These are phyloP conservation scores for Alternaria sp. DNA, from an alignment of 2,329 filamentous ascomycete genomes.

Conservation along the genomic window DNA sequence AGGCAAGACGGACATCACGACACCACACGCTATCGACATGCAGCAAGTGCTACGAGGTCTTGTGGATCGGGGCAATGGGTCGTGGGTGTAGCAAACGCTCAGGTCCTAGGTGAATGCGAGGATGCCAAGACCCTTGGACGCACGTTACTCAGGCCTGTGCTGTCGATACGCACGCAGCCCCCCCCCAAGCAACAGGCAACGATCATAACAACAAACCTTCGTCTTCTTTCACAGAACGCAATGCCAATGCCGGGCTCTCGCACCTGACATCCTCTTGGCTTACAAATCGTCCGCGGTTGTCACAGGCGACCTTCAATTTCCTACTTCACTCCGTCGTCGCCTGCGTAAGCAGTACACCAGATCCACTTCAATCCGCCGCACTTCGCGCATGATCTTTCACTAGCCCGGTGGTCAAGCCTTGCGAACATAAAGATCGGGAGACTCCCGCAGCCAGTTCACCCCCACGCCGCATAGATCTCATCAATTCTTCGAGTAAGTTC, in stretches of 20 bases:
- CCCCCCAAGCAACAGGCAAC: background rate
- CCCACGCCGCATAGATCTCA: background rate
- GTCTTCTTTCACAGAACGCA: background rate
- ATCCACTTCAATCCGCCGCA: background rate
- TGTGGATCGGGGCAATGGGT: background rate
- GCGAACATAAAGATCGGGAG: background rate
- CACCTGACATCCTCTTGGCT: background rate
- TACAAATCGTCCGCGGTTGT: background rate
- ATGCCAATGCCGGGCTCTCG: no score
- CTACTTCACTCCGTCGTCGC: slow-evolving; percentile 1
- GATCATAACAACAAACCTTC: background rate
- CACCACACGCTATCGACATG: background rate
- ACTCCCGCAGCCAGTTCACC: background rate
- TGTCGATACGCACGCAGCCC: background rate
- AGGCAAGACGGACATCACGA: background rate
- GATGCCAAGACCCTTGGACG: background rate
- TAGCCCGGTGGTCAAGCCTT: background rate
- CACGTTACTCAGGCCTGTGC: background rate
- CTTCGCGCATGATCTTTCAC: background rate
- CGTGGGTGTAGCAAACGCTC: background rate
- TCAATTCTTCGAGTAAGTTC: background rate
- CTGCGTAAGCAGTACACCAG: background rate
- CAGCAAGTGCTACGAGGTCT: background rate
- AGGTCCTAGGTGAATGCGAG: background rate
- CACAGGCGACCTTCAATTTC: background rate